These are phyloP conservation scores for Micractinium conductrix DNA, from an alignment of 139 green algal species.

Conservation along the genomic window DNA sequence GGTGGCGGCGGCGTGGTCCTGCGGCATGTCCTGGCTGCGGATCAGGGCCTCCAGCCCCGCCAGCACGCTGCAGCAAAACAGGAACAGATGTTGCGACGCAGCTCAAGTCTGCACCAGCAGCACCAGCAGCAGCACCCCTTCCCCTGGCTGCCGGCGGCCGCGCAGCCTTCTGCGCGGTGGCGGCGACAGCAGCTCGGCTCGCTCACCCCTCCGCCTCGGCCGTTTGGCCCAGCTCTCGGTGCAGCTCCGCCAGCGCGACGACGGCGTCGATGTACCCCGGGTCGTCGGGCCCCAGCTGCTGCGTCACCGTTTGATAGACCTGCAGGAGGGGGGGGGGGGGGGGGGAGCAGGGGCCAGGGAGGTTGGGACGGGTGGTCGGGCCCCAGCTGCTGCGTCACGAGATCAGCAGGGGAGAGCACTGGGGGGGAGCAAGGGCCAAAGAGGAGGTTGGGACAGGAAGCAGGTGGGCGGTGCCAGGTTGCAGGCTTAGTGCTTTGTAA, in stretches of 20 bases:
- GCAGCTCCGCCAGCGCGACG: constrained; percentile 85
- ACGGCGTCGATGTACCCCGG: constrained; percentile 67
- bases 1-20: constrained; percentile 10
- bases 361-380: constrained; percentile 9
- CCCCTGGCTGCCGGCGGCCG: too few species aligned
- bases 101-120: too few species aligned
- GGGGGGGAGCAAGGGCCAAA: neutral
- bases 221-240: constrained; percentile 84
- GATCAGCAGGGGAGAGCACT: neutral
- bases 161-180: neutral
- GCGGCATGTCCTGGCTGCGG: constrained; percentile 29
- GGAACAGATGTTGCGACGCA: too few species aligned
- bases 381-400: constrained; percentile 30
- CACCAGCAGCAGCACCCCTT: too few species aligned
- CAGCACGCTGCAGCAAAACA: constrained; percentile 10
- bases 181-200: too few species aligned
- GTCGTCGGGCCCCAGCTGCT: constrained; percentile 32
- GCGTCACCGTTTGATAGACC: constrained; percentile 27
- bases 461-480: neutral
- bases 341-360: neutral
- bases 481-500: too few species aligned
- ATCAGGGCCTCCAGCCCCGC: constrained; percentile 18
- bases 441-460: neutral
- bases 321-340: neutral
- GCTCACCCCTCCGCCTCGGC: constrained; percentile 26